Percentiles rank a stretch among this genome's conserved stretches.
Evolutionary conservation across 306 rosid species (phyloP).

Genomic region (Biancaea sappan): DNA sequence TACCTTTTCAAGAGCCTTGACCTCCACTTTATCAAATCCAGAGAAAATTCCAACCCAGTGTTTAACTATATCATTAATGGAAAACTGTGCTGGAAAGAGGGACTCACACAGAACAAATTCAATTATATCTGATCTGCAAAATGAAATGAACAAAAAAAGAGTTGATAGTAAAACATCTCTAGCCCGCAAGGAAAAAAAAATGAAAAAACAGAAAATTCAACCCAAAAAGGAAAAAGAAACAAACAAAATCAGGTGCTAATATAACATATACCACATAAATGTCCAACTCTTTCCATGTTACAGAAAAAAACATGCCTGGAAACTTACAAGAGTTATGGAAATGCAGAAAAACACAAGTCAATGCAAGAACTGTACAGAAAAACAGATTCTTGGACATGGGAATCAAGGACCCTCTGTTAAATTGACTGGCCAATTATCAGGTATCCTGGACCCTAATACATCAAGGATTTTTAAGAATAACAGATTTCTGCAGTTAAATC

Average conservation of each 20-base stretch:
- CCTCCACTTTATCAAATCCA: slow-evolving; percentile 79
- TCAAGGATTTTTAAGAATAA: slow-evolving; percentile 1
- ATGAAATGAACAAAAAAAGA: slow-evolving; percentile 34
- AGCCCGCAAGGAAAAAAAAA: neutral
- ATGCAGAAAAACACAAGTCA: neutral
- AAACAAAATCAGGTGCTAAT: slow-evolving; percentile 13
- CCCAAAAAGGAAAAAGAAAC: neutral
- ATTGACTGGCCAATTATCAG: neutral
- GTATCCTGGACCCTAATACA: neutral
- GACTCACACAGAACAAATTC: slow-evolving; percentile 81
- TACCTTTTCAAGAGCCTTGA: slow-evolving; percentile 91
- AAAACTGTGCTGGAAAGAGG: slow-evolving; percentile 72
- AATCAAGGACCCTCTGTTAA: neutral
- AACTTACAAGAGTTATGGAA: neutral
- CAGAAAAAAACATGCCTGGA: neutral
- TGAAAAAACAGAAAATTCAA: slow-evolving; percentile 20
- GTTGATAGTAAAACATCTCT: slow-evolving; percentile 21
- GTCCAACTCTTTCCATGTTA: neutral
- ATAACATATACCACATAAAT: slow-evolving; percentile 15
- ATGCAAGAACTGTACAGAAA: neutral
- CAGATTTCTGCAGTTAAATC: neutral
- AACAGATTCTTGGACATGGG: neutral
- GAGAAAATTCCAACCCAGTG: slow-evolving; percentile 81
- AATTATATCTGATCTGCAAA: slow-evolving; percentile 83
- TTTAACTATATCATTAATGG: slow-evolving; percentile 72